Evolutionary conservation across 2,329 filamentous ascomycete genomes (phyloP).

Genomic region (Ceratocystis ficicola): DNA sequence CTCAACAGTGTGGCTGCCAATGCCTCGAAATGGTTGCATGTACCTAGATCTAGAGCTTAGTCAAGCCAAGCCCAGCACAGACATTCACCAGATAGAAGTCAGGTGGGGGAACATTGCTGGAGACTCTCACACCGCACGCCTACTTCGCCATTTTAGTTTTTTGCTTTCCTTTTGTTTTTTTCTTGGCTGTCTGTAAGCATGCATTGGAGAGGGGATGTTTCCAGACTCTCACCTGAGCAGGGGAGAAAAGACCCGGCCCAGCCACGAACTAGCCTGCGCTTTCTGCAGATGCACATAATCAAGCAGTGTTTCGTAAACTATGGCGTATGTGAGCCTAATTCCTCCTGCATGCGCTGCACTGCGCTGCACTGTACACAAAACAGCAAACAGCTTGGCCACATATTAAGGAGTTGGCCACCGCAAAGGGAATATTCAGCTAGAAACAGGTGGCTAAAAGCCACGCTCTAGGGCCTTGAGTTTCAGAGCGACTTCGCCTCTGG

Average conservation of each 20-base stretch:
- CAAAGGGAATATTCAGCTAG: not conserved
- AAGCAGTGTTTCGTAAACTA: not conserved
- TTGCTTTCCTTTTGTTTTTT: not conserved
- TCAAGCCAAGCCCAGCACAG: too few relatives aligned
- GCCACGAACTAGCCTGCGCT: slow-evolving; percentile 1
- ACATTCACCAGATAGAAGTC: too few relatives aligned
- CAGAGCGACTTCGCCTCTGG: not conserved
- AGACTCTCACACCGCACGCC: too few relatives aligned
- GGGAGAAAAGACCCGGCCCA: not conserved
- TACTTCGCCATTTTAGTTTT: not conserved
- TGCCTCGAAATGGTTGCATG: too few relatives aligned
- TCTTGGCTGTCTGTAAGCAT: not conserved
- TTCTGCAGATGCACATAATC: slow-evolving; percentile 2
- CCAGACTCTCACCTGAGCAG: slow-evolving; percentile 1
- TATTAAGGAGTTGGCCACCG: not conserved
- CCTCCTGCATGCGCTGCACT: slow-evolving; percentile 1
- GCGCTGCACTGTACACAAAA: not conserved
- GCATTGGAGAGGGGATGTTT: not conserved
- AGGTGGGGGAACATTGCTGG: too few relatives aligned
- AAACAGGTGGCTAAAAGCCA: not conserved
- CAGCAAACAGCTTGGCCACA: not conserved
- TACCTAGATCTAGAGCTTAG: too few relatives aligned
- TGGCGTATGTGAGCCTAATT: slow-evolving; percentile 7
- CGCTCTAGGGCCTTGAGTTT: not conserved
- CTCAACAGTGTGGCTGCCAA: too few relatives aligned